phyloP scores from a whole-genome alignment of 345 rosid genomes.

The Psidium guajava region DNA sequence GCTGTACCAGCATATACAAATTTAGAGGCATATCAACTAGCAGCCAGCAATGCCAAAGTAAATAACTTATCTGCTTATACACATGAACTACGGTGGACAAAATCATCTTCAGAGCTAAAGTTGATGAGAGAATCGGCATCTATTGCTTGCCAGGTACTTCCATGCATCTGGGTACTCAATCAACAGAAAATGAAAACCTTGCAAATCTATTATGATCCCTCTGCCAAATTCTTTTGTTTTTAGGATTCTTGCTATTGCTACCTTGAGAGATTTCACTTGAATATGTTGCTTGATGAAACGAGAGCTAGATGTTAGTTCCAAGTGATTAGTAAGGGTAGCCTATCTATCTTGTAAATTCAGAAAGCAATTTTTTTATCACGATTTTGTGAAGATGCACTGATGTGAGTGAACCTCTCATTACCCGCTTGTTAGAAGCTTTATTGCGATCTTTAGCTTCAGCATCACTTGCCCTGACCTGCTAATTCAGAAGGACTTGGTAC shows the following conservation, averaged over 20 bases:
- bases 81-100: conserved; percentile 68
- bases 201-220: neutral
- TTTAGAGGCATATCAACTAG: conserved; percentile 54
- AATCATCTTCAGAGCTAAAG: conserved; percentile 80
- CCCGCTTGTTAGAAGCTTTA: neutral
- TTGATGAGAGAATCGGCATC: conserved; percentile 94
- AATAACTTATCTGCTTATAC: conserved; percentile 48
- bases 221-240: neutral
- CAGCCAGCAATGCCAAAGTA: conserved; percentile 42
- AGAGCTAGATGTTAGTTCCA: neutral
- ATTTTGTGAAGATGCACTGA: neutral
- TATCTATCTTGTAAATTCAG: neutral
- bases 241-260: neutral
- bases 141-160: conserved; percentile 86
- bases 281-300: neutral
- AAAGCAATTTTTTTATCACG: neutral
- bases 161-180: neutral
- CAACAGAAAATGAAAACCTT: neutral
- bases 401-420: neutral
- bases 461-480: neutral
- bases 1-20: conserved; percentile 48
- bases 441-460: neutral
- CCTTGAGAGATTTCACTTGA: neutral
- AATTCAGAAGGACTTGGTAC: neutral
- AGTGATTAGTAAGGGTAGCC: neutral